Base-by-base conservation (phyloP, 1,139 yeast genomes). In the Yarrowia galli region DNA sequence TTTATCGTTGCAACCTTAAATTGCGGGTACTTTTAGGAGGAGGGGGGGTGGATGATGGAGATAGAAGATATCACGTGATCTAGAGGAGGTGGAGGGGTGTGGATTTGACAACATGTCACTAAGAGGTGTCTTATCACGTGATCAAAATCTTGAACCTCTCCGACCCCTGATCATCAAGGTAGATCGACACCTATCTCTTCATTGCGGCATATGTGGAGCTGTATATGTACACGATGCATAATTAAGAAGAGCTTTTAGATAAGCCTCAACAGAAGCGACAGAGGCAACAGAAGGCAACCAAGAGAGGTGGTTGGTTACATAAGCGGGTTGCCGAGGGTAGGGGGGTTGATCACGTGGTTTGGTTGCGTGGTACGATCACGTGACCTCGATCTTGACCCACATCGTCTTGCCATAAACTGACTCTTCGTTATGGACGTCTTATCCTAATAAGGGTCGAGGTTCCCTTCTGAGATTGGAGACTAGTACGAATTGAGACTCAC, bases 1-100 rank as follows among this genome's bases (percentile, higher is more conserved):
- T 48, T 48, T 28, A 48, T 48, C 53, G 38, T 48, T n/a, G 16
- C 18, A 48, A 48, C 53, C 32, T 28, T 28, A 16, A 25, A 10
- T 15, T 23, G 23, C 15, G 15, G 23, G 13, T 42, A 42, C 20
- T 42, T 7, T 16, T 16, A 25, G 2, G 28, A 18, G 53, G 15
- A 38, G 22, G 53, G n/a, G 22, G 22, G 10, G 7, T 3, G 16
- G 32, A 16, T 5, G 5, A 25, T 5, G 25, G 23, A 10, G 48
- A 12, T 12, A 5, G 32, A n/a, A n/a, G 22, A 13, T 20, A 9
- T 16, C 20, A 40, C 43, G 43, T 40, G 43, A 40, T 40, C 7
- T 3, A 9, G 20, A 4, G 20, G n/a, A 13, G 9, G 20, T 40
- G 43, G 20, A 3, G 43, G 20, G 7, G 12, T n/a, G 42, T 13